Percentiles rank a stretch among this genome's conserved stretches.
Conservation (phyloP, 768 basidiomycete species). For the Russula dissimulans region DNA sequence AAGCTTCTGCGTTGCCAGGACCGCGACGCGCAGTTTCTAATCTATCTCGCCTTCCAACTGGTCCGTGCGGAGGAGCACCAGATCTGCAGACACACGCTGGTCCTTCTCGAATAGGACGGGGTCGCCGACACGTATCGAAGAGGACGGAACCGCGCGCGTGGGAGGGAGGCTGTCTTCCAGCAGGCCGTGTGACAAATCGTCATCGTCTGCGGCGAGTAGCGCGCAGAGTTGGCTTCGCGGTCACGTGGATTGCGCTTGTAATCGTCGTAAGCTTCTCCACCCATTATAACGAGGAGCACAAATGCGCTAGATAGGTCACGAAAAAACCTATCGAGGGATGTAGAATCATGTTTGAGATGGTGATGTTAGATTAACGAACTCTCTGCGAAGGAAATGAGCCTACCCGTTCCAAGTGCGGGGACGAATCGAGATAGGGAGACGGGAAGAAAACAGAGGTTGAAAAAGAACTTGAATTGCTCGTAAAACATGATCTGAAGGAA, state of each 20-base stretch:
- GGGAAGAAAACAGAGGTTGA: no score
- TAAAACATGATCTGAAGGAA: no score
- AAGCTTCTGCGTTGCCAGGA: constrained; percentile 71
- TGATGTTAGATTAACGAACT: neutral
- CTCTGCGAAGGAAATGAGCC: constrained; percentile 20
- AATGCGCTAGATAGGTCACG: constrained; percentile 29
- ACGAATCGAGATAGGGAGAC: constrained; percentile 24
- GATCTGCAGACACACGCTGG: constrained; percentile 86
- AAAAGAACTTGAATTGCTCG: no score
- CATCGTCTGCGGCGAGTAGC: constrained; percentile 46
- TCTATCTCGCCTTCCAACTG: constrained; percentile 99
- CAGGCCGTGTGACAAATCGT: constrained; percentile 22
- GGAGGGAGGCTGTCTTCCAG: constrained; percentile 24
- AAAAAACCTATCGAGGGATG: no score
- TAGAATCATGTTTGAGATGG: no score
- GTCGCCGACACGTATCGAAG: no score
- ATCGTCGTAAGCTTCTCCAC: no score
- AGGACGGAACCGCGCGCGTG: no score
- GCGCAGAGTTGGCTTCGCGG: constrained; percentile 88
- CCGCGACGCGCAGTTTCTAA: constrained; percentile 93
- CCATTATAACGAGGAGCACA: no score
- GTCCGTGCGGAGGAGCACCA: constrained; percentile 88
- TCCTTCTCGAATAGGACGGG: no score
- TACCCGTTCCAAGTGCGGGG: constrained; percentile 92
- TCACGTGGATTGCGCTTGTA: constrained; percentile 56